Percentiles rank a stretch among this genome's conserved stretches.
Conservation (phyloP, 257 asterid species). For the Nicotiana tabacum region DNA sequence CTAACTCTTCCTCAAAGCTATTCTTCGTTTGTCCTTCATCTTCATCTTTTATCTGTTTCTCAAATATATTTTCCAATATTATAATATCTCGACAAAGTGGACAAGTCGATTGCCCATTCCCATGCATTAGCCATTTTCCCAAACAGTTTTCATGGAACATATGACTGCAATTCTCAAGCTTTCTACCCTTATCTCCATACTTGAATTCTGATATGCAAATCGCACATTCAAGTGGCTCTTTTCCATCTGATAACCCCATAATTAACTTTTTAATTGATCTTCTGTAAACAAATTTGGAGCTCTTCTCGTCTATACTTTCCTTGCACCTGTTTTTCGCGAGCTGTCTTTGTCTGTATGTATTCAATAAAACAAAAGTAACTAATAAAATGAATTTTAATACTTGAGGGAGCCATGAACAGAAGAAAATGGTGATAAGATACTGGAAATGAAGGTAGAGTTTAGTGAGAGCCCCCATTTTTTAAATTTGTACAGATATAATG, state of each 20-base stretch:
- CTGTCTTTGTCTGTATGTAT: neutral
- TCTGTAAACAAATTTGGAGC: neutral
- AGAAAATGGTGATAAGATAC: neutral
- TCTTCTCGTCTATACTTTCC: neutral
- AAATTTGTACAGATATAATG: neutral
- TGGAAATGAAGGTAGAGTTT: neutral
- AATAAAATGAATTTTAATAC: neutral
- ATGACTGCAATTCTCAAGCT: neutral
- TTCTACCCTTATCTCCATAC: constrained; percentile 3
- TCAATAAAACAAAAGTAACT: neutral
- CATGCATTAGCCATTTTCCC: constrained; percentile 10
- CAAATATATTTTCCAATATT: neutral
- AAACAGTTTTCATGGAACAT: constrained; percentile 11
- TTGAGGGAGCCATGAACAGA: neutral
- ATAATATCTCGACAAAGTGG: constrained; percentile 8
- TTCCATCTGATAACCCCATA: neutral
- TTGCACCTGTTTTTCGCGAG: neutral
- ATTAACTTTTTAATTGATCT: neutral
- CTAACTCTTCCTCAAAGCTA: constrained; percentile 10
- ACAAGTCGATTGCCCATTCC: neutral
- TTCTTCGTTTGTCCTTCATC: neutral
- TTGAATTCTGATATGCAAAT: constrained; percentile 2
- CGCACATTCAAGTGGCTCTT: neutral
- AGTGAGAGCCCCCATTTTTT: neutral
- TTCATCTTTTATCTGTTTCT: neutral